Conservation (phyloP, 1,284 basidiomycete genomes). For the Tilletia indica region DNA sequence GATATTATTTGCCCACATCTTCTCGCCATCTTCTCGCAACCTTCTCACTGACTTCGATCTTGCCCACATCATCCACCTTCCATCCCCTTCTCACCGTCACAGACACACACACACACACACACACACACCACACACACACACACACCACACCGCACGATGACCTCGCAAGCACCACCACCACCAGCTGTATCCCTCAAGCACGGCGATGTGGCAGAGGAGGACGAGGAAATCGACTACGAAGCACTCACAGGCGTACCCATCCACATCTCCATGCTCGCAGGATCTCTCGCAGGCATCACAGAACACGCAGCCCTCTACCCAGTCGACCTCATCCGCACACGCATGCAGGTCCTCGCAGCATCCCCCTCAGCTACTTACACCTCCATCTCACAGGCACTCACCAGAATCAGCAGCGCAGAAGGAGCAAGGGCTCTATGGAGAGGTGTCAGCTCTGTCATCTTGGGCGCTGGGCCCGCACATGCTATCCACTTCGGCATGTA, state of each 20-base stretch:
- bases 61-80: too few species aligned
- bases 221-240: constrained; percentile 54
- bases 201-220: not conserved
- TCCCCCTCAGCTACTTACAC: constrained; percentile 80
- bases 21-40: too few species aligned
- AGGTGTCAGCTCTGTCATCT: constrained; percentile 92
- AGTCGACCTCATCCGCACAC: constrained; percentile 96
- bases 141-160: not conserved
- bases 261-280: constrained; percentile 89
- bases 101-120: not conserved
- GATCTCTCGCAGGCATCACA: constrained; percentile 93
- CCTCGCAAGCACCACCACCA: not conserved
- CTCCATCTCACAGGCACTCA: constrained; percentile 82
- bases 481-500: constrained; percentile 97
- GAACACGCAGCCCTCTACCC: constrained; percentile 99
- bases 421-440: constrained; percentile 88
- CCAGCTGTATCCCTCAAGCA: not conserved
- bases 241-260: constrained; percentile 49
- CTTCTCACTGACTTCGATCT: too few species aligned
- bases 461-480: constrained; percentile 96
- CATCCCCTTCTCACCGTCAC: not conserved
- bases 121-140: not conserved
- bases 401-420: constrained; percentile 87
- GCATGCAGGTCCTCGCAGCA: constrained; percentile 90
- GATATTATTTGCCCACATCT: too few species aligned